Evolutionary conservation across 83 land plant species (phyloP).

Genomic region (Picea engelmannii): DNA sequence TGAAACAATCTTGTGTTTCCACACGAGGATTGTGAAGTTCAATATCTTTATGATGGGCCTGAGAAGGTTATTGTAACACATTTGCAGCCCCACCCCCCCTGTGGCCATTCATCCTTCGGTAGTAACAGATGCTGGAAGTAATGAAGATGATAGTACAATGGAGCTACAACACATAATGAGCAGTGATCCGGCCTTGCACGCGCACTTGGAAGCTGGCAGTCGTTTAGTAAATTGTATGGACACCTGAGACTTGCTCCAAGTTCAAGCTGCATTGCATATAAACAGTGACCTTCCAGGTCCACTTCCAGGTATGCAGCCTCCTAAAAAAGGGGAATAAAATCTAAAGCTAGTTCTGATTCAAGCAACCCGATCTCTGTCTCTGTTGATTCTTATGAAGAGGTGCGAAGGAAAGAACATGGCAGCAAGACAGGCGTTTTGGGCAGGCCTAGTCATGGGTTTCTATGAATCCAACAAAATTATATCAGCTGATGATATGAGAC

Average conservation of each 20-base stretch:
- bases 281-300: constrained; percentile 92
- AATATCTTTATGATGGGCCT: constrained; percentile 82
- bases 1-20: no score
- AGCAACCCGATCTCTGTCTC: no score
- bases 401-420: no score
- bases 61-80: constrained; percentile 88
- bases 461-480: no score
- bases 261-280: constrained; percentile 77
- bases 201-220: constrained; percentile 43
- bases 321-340: constrained; percentile 27
- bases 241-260: constrained; percentile 79
- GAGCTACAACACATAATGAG: constrained; percentile 60
- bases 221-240: constrained; percentile 43
- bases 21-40: constrained; percentile 83
- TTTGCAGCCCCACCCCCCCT: constrained; percentile 90
- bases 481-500: no score
- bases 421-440: no score
- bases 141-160: constrained; percentile 83
- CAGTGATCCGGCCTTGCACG: constrained; percentile 57
- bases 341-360: no score
- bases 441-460: no score
- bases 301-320: constrained; percentile 40
- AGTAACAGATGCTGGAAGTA: constrained; percentile 76
- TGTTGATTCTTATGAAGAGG: no score
- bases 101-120: constrained; percentile 88